These are phyloP conservation scores for Aspergillus sclerotiicarbonarius DNA, from an alignment of 495 filamentous ascomycete genomes.

Conservation along the genomic window DNA sequence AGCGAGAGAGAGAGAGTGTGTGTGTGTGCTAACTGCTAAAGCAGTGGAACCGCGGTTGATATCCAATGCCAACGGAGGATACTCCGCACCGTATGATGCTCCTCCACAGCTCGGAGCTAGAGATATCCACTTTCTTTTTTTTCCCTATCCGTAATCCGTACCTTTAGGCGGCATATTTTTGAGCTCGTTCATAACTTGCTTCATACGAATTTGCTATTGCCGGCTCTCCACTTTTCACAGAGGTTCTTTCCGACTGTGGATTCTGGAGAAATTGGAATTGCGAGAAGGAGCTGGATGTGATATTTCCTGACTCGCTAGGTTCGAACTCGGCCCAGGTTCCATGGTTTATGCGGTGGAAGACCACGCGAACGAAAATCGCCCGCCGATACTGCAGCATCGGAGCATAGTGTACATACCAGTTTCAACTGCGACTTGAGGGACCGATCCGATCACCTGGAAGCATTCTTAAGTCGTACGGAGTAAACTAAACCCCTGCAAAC, in stretches of 20 bases:
- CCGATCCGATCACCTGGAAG: too few species aligned
- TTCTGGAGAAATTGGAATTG: neutral
- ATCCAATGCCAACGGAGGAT: neutral
- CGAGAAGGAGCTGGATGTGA: neutral
- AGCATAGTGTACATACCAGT: too few species aligned
- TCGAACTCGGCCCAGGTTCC: neutral
- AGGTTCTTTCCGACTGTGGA: neutral
- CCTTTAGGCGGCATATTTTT: neutral
- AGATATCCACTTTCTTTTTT: neutral
- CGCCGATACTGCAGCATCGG: neutral
- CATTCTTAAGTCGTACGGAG: too few species aligned
- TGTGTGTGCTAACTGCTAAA: neutral
- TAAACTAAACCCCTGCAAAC: neutral
- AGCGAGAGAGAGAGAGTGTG: neutral
- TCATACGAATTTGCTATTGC: neutral
- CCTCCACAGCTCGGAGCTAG: neutral
- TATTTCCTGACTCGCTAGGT: neutral
- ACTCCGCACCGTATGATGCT: constrained; percentile 11
- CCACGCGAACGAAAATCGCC: neutral
- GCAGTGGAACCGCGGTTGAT: constrained; percentile 4
- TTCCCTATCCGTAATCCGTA: neutral
- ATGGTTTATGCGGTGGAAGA: neutral
- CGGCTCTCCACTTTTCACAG: neutral
- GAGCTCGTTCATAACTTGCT: neutral
- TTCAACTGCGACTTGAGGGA: too few species aligned